These are phyloP conservation scores for Cenchrus americanus DNA, from an alignment of 176 grass and related monocot species.

Conservation along the genomic window DNA sequence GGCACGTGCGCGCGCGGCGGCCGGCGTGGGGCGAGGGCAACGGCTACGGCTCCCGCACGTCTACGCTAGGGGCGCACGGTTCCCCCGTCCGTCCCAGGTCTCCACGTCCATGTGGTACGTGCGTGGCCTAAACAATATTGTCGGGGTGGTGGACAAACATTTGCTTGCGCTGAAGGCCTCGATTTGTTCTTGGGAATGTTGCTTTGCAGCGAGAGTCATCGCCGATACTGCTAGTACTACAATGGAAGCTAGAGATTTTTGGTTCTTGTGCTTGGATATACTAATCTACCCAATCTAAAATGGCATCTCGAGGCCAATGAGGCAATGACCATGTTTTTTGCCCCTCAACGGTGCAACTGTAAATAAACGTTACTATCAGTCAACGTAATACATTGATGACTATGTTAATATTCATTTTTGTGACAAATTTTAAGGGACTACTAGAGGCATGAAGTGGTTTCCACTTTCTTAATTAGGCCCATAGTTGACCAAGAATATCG, in stretches of 20 bases:
- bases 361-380: too few species aligned
- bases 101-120: not conserved
- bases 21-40: not conserved
- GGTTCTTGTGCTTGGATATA: not conserved
- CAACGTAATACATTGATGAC: too few species aligned
- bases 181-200: conserved; percentile 33
- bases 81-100: not conserved
- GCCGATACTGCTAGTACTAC: not conserved
- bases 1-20: not conserved
- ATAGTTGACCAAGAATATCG: too few species aligned
- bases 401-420: too few species aligned
- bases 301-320: not conserved
- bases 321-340: too few species aligned
- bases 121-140: not conserved
- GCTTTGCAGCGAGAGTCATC: not conserved
- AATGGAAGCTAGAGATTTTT: not conserved
- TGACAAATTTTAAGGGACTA: too few species aligned
- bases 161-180: conserved; percentile 21
- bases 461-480: too few species aligned
- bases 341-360: too few species aligned
- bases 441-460: too few species aligned
- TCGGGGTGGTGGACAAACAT: conserved; percentile 22
- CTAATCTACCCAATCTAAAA: too few species aligned
- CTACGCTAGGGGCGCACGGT: not conserved
- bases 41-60: conserved; percentile 25